phyloP scores from a whole-genome alignment of 2,329 filamentous ascomycete species.

The Rachicladosporium sp. region DNA sequence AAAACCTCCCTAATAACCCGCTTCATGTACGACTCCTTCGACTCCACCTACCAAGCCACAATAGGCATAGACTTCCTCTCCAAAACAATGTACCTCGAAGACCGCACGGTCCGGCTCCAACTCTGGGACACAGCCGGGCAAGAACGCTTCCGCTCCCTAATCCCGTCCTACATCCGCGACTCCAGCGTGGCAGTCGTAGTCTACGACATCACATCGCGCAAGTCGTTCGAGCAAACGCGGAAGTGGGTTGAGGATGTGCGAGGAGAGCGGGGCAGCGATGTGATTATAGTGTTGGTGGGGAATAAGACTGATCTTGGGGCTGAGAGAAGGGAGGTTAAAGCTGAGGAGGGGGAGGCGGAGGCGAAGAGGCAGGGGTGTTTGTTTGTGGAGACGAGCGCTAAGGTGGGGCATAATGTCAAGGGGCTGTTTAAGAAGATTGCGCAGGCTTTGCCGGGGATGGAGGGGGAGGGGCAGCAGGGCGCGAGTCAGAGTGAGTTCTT shows the following conservation, averaged over 20 bases:
- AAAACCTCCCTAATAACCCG: slow-evolving; percentile 98
- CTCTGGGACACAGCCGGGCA: slow-evolving; percentile 98
- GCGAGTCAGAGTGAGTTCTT: slow-evolving; percentile 63
- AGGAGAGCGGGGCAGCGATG: slow-evolving; percentile 92
- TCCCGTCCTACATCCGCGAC: slow-evolving; percentile 97
- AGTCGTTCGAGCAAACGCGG: slow-evolving; percentile 95
- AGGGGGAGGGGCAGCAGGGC: slow-evolving; percentile 69
- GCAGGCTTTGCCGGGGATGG: slow-evolving; percentile 94
- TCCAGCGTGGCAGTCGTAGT: slow-evolving; percentile 96
- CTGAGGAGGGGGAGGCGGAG: slow-evolving; percentile 91
- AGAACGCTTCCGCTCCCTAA: slow-evolving; percentile 91
- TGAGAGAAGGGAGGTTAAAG: slow-evolving; percentile 95
- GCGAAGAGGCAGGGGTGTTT: slow-evolving; percentile 96
- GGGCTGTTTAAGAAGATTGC: slow-evolving; percentile 95
- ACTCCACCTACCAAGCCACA: slow-evolving; percentile 98
- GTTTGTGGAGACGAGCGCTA: slow-evolving; percentile 98
- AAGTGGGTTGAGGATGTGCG: slow-evolving; percentile 99
- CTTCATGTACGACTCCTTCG: slow-evolving; percentile 99
- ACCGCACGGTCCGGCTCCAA: slow-evolving; percentile 91
- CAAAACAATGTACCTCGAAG: slow-evolving; percentile 99
- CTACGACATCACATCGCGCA: slow-evolving; percentile 78
- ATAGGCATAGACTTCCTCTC: slow-evolving; percentile 99
- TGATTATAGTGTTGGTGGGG: slow-evolving; percentile 95
- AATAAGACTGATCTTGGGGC: slow-evolving; percentile 95
- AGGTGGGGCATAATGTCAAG: slow-evolving; percentile 97